Evolutionary conservation across 305 asterid genomes (phyloP), one percentile per base, ranked within the genome.

Genomic region (Petunia hybrid): DNA sequence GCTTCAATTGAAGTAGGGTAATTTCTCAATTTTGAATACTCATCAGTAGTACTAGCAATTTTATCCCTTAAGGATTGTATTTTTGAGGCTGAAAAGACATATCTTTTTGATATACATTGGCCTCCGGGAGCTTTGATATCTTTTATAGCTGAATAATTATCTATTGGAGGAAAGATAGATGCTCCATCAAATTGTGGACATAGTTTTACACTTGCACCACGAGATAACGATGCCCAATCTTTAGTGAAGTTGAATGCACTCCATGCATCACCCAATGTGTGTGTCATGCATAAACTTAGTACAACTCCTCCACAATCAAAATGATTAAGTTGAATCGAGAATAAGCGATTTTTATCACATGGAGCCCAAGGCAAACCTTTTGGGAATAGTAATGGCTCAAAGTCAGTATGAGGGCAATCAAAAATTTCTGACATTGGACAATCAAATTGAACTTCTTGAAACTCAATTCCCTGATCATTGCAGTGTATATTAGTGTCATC

Each of bases 281-380:
- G 76, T 64, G 70, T 3, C 70, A 64, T 64, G 31, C 70, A 64
- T 39, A 64, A 2, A 39, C 31, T 39, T 3, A 68, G n/a, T 16
- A 10, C 38, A 16, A 3, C 31, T 39, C 74, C 74, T n/a, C 74
- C 74, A 66, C 74, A 66, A n/a, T n/a, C n/a, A n/a, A n/a, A n/a
- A n/a, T n/a, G n/a, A n/a, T n/a, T n/a, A n/a, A n/a, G n/a, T n/a
- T n/a, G n/a, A n/a, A n/a, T n/a, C n/a, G 43, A 5, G 3, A 13
- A 16, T 2, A 68, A 35, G 22, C 10, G 41, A 5, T 38, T 14
- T 68, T 68, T 41, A 2, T 68, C 76, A 12, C 7, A 4, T 2
- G 3, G 43, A 8, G 3, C 14, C 53, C 53, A 68, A 12, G 76
- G 76, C 43, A 68, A 35, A 38, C 40, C 74, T 12, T 35, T 68